A percentile compares a stretch with the other conserved stretches of the same genome.
Evolutionary conservation across 495 filamentous ascomycete genomes (phyloP).

Genomic region (Tuber brumale): DNA sequence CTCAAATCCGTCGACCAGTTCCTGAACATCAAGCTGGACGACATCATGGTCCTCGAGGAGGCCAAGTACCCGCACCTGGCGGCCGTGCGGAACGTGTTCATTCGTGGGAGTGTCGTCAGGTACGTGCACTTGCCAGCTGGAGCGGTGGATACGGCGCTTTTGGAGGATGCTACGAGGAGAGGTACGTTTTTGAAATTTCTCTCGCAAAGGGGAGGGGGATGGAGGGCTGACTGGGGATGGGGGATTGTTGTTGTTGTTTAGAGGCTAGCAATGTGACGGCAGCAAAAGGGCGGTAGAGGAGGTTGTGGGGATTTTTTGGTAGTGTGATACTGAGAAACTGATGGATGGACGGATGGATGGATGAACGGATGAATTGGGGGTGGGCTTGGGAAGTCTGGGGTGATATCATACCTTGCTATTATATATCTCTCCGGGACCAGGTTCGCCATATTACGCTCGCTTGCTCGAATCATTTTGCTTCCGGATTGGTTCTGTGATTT

Average conservation of each 20-base stretch:
- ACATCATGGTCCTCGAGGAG: constrained; percentile 85
- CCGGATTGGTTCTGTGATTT: neutral
- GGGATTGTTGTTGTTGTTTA: constrained; percentile 2
- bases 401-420: constrained; percentile 1
- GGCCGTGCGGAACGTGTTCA: constrained; percentile 98
- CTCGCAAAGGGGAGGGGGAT: neutral
- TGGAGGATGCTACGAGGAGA: constrained; percentile 94
- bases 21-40: constrained; percentile 97
- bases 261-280: constrained; percentile 37
- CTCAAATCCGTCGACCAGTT: constrained; percentile 97
- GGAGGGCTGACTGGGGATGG: neutral
- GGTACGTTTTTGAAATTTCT: constrained; percentile 51
- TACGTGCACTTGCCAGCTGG: constrained; percentile 88
- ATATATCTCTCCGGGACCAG: neutral
- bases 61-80: constrained; percentile 85
- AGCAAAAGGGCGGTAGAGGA: constrained; percentile 31
- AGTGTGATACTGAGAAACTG: neutral
- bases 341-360: neutral
- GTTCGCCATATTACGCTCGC: neutral
- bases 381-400: neutral
- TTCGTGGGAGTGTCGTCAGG: constrained; percentile 88
- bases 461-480: neutral
- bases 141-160: constrained; percentile 77
- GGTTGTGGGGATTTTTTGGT: neutral
- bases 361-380: neutral